Base-by-base conservation (phyloP, 139 green algal genomes). In the Micractinium conductrix region DNA sequence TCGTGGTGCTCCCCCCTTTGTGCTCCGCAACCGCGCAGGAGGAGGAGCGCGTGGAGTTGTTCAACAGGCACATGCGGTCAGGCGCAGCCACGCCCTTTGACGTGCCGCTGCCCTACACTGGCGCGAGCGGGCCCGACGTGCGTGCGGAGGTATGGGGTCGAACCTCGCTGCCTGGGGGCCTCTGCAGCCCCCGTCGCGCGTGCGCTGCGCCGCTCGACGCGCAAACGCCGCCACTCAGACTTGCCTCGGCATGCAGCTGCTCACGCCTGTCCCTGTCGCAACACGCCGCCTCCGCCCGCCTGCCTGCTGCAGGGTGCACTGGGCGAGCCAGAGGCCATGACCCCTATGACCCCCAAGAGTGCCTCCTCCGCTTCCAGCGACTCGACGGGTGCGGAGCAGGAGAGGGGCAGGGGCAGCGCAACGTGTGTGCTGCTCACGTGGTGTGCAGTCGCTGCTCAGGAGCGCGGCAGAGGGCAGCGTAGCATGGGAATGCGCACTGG, bases 31-130 rank as follows among this genome's bases (percentile, higher is more conserved):
- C 55, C 55, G 3, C 55, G 76, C 76, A 82, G 76, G 76, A 82
- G 58, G 76, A 82, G 76, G 76, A 82, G 76, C 55, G 76, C 12
- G 33, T 82, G 58, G 76, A 82, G 76, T 38, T 82, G 76, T 82
- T 82, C 76, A 82, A 71, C 76, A 55, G 76, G 35, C 76, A 82
- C 30, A 42, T 72, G 53, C 76, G 76, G 37, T 73, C 58, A 2
- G 76, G 76, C 76, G 76, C 76, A 19, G 76, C 76, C 76, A 82
- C 76, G 37, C 76, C 76, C 22, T 82, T 82, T 43, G 76, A 82
- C 58, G 76, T 72, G 55, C 76, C 76, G 30, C 76, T 82, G 37
- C 76, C 76, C 24, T 82, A 72, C 58, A 82, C 76, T 0, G 76
- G 76, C 38, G 76, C 76, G 37, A 82, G 76, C 76, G 76, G 55